Conservation (phyloP, 345 rosid species). For the Citrus maxima region DNA sequence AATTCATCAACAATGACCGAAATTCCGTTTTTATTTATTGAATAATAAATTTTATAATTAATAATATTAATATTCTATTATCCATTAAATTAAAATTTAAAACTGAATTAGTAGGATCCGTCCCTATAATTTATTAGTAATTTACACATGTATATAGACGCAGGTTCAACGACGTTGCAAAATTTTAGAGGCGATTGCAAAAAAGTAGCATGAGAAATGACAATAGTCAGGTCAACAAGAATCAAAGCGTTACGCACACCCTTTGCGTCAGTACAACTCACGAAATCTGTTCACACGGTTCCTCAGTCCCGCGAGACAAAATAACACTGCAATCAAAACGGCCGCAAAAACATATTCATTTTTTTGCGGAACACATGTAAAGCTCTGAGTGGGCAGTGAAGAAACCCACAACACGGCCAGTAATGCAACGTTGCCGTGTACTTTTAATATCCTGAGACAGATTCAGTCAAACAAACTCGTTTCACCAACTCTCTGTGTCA, state of each 20-base stretch:
- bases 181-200: not conserved
- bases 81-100: too few relatives aligned
- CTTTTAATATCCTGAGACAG: not conserved
- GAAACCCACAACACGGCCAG: not conserved
- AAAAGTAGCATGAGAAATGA: not conserved
- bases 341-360: not conserved
- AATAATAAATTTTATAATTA: too few relatives aligned
- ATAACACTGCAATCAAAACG: not conserved
- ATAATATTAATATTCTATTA: too few relatives aligned
- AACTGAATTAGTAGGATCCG: too few relatives aligned
- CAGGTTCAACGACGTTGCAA: not conserved
- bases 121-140: too few relatives aligned
- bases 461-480: not conserved
- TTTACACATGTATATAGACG: too few relatives aligned
- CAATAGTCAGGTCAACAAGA: slow-evolving; percentile 3
- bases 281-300: too few relatives aligned
- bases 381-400: not conserved
- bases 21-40: too few relatives aligned
- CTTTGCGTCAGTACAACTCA: too few relatives aligned
- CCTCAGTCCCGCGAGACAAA: too few relatives aligned
- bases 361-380: not conserved
- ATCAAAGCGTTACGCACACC: not conserved
- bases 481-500: not conserved
- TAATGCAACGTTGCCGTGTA: not conserved
- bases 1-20: too few relatives aligned